These are phyloP conservation scores for Uronychia setigera DNA, from an alignment of 73 alveolate genomes.

Conservation along the genomic window DNA sequence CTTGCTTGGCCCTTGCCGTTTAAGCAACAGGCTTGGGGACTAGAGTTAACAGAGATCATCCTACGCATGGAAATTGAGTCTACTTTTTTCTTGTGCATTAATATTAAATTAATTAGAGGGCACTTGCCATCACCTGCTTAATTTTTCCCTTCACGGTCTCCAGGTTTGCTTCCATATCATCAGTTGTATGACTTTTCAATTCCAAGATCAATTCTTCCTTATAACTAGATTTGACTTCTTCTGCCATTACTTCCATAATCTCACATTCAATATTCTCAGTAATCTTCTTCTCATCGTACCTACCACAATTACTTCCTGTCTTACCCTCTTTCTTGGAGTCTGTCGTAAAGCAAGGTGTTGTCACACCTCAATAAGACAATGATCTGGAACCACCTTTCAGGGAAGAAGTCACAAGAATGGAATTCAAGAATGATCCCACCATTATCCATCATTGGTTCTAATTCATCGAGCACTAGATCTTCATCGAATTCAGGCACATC, in stretches of 20 bases:
- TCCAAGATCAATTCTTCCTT: slow-evolving; percentile 82
- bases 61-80: not conserved
- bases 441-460: slow-evolving; percentile 76
- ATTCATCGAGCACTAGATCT: slow-evolving; percentile 96
- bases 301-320: not conserved
- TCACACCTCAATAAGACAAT: slow-evolving; percentile 91
- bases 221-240: slow-evolving; percentile 91
- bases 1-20: not conserved
- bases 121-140: slow-evolving; percentile 18
- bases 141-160: slow-evolving; percentile 34
- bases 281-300: slow-evolving; percentile 89
- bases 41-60: not conserved
- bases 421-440: slow-evolving; percentile 95
- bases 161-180: slow-evolving; percentile 83
- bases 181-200: slow-evolving; percentile 79
- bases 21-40: not conserved
- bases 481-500: slow-evolving; percentile 97
- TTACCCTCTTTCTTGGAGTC: slow-evolving; percentile 92
- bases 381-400: slow-evolving; percentile 94
- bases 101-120: not conserved
- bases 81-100: not conserved
- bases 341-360: slow-evolving; percentile 93
- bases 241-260: slow-evolving; percentile 94
- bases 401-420: slow-evolving; percentile 96
- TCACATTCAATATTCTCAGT: slow-evolving; percentile 98